phyloP scores from a whole-genome alignment of 148 eudicot species.

The Simmondsia chinensis region DNA sequence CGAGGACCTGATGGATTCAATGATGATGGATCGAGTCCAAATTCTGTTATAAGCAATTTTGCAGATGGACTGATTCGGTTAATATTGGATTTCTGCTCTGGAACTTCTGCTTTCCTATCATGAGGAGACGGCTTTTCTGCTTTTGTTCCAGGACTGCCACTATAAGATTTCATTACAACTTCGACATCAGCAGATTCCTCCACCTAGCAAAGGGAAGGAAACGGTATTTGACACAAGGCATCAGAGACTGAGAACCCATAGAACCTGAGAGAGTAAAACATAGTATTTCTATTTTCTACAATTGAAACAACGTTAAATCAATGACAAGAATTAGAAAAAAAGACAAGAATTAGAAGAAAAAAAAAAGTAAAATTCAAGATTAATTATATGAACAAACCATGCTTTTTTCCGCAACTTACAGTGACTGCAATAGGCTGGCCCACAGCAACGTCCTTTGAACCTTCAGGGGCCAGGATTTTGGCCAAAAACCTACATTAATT shows the following conservation, averaged over 20 bases:
- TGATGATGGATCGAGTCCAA: constrained; percentile 68
- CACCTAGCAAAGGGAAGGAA: constrained; percentile 40
- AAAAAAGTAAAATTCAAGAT: background rate
- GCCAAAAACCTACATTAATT: constrained; percentile 58
- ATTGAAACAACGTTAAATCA: background rate
- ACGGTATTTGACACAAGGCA: background rate
- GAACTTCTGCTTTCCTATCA: constrained; percentile 24
- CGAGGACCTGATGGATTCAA: constrained; percentile 84
- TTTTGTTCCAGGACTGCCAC: constrained; percentile 18
- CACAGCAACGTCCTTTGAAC: constrained; percentile 75
- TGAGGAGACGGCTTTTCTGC: constrained; percentile 41
- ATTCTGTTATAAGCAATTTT: constrained; percentile 63
- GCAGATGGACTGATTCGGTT: constrained; percentile 89
- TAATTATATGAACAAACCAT: background rate
- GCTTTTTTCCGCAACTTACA: constrained; percentile 34
- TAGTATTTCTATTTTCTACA: background rate
- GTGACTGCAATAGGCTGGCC: constrained; percentile 88
- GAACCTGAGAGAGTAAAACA: too few species aligned
- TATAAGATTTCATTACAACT: constrained; percentile 33
- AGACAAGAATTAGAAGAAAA: background rate
- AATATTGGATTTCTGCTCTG: constrained; percentile 28
- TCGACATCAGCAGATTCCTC: constrained; percentile 76
- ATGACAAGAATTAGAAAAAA: background rate
- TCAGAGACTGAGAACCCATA: background rate
- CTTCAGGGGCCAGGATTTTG: constrained; percentile 82